Evolutionary conservation across 2,329 filamentous ascomycete species (phyloP), one percentile per base, ranked within the genome.

Genomic region (Talaromyces verruculosus): DNA sequence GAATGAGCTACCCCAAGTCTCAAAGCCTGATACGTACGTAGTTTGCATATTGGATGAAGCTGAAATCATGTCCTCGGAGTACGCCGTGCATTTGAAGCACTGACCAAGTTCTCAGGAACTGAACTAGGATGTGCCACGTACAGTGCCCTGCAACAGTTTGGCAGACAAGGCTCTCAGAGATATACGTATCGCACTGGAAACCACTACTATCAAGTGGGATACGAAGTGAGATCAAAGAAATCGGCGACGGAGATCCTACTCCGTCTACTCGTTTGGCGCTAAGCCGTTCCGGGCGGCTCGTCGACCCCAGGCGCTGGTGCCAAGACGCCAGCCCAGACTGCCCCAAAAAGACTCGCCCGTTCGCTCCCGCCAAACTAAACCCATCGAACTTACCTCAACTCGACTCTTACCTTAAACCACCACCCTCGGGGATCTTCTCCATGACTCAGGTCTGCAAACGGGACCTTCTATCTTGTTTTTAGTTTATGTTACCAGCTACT

Each of bases 331-430:
- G 43, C 22, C 43, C 59, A 61, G 58, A 15, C 17, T 30, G 58
- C 5, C 41, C 43, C 43, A 47, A 47, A 22, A 22, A 28, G 45
- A 28, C 45, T 49, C 47, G 47, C 47, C 47, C 59, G 45, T 39
- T 35, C 45, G 59, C 43, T 62, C 45, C 59, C 59, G 43, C 59
- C 59, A 61, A 35, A 55, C 19, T 15, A 51, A 51, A 30, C 10
- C 41, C n/a, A 45, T 33, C 43, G 28, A 30, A 37, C 53, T 19
- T 37, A 58, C 35, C 37, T 57, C 61, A 43, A 6, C 49, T 37
- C 11, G 30, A 19, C 30, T 22, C 51, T 13, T n/a, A 35, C 49
- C 28, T 55, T 22, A n/a, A 35, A 35, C n/a, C 30, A 35, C n/a
- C 53, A 57, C 37, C 33, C 53, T n/a, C 28, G 30, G 30, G 3